Evolutionary conservation across 2,329 filamentous ascomycete genomes (phyloP), one percentile per base, ranked within the genome.

Genomic region (Monosporascus sp.): DNA sequence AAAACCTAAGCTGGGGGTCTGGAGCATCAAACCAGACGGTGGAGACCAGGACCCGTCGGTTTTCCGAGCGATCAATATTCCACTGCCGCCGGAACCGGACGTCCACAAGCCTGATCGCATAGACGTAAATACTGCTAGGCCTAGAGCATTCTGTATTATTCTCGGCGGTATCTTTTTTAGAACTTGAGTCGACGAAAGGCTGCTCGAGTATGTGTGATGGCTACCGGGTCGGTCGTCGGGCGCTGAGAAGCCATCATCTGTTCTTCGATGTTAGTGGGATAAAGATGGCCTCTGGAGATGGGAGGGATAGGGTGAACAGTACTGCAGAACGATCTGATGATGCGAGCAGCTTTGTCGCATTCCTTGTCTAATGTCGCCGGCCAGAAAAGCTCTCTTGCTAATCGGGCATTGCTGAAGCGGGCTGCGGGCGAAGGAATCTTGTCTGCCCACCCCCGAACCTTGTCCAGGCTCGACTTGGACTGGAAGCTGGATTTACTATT

Each of bases 31-130:
- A 48, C 89, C 92, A 0, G 90, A 95, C 0, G 93, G 93, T 8
- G 91, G 89, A 58, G 90, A 94, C 92, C 92, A 97, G 59, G 86
- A 86, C 7, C 92, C 91, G 60, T 96, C 91, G 24, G 88, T 86
- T 64, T 89, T 88, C 60, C 90, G 83, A 18, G 87, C 92, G 54
- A 97, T 84, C 39, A 97, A 78, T 39, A 97, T 82, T 49, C 93
- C 93, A 53, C 90, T 93, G 39, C 93, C 93, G 27, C 92, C 92
- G 17, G 91, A 92, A 46, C 93, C 93, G 46, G 89, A 93, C 62
- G 96, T 80, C 89, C 92, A 96, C 35, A 97, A 75, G 14, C 93
- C 93, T 15, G 90, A 93, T 55, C 93, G 86, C 90, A 97, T 96
- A 31, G 90, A 96, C 1, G 92, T 96, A 74, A 97, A 97, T 61